phyloP scores from a whole-genome alignment of 805 yeast genomes.

The Tetrapisispora nanseiensis region DNA sequence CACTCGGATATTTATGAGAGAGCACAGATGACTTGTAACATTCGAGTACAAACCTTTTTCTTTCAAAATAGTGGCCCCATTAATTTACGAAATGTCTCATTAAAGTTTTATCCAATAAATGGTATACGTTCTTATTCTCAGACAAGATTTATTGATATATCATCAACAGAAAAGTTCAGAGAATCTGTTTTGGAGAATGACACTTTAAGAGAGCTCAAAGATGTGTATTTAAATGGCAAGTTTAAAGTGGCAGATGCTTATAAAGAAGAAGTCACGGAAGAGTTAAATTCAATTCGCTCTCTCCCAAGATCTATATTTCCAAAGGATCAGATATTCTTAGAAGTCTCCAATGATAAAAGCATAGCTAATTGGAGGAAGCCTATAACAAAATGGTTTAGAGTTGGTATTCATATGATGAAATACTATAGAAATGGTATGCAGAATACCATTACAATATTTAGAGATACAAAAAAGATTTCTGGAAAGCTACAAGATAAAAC shows the following conservation, averaged over 20 bases:
- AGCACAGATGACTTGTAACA: no score
- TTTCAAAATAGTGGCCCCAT: no score
- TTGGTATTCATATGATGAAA: conserved; percentile 36
- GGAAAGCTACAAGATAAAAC: neutral
- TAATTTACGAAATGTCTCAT: no score
- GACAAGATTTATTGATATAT: neutral
- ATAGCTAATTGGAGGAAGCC: conserved; percentile 19
- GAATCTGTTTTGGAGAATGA: neutral
- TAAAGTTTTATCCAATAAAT: neutral
- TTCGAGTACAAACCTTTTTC: no score
- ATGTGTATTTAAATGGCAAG: neutral
- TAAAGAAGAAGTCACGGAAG: neutral
- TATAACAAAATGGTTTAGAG: conserved; percentile 32
- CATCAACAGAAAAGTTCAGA: neutral
- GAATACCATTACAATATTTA: conserved; percentile 42
- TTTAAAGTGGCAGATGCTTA: neutral
- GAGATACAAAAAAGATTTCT: conserved; percentile 13
- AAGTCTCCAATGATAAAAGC: conserved; percentile 20
- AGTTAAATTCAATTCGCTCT: conserved; percentile 25
- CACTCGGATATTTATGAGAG: no score
- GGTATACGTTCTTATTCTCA: neutral
- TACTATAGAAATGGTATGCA: conserved; percentile 52
- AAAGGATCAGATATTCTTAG: conserved; percentile 19
- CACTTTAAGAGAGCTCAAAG: neutral
- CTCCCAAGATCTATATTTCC: conserved; percentile 27